Conservation (phyloP, 2,329 filamentous ascomycete genomes). For the Pseudogymnoascus sp. region DNA sequence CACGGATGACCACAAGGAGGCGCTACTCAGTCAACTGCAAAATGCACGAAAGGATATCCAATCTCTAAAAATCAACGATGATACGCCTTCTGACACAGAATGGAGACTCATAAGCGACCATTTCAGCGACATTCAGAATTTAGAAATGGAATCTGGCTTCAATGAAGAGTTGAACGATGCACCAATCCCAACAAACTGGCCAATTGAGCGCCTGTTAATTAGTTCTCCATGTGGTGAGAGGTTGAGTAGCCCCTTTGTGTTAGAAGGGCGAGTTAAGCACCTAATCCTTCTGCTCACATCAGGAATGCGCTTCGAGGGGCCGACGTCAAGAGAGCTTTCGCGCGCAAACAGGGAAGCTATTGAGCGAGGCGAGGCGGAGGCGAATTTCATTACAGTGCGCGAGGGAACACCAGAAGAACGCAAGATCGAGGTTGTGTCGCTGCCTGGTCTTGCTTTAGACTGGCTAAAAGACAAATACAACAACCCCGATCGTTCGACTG, state of each 20-base stretch:
- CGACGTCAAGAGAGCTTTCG: background rate
- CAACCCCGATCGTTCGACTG: background rate
- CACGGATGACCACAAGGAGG: background rate
- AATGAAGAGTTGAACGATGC: background rate
- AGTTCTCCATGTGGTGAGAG: background rate
- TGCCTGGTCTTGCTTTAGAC: background rate
- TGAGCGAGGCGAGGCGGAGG: background rate
- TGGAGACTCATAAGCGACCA: background rate
- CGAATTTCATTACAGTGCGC: background rate
- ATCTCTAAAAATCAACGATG: background rate
- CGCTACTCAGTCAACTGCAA: background rate
- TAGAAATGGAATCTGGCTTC: background rate
- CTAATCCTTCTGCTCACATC: background rate
- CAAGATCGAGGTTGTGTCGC: background rate
- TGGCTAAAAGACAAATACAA: background rate
- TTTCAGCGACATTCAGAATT: background rate
- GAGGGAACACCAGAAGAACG: background rate
- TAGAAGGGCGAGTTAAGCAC: background rate
- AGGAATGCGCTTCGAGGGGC: background rate
- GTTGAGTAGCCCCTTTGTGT: background rate
- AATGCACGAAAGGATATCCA: background rate
- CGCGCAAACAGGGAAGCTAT: background rate
- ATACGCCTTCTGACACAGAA: background rate
- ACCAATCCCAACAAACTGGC: background rate
- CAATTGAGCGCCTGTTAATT: background rate